Base-by-base conservation (phyloP, 768 basidiomycete genomes). In the Mycena latifolia region DNA sequence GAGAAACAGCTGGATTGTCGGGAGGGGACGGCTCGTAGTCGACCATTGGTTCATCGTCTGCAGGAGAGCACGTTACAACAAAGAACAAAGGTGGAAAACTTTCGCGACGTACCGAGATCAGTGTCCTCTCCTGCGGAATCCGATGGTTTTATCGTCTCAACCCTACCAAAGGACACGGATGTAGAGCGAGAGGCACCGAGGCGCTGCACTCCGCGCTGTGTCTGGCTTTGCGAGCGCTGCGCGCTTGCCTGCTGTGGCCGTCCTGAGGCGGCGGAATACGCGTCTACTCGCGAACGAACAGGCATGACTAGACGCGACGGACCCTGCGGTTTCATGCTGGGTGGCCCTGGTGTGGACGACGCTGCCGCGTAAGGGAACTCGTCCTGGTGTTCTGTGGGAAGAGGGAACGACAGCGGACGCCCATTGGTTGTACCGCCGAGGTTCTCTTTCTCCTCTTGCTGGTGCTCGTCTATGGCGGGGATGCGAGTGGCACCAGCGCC, bases 401-500 rank as follows among this genome's bases (percentile, higher is more conserved):
- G 61, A 7, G 69, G 69, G 46, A 66, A 70, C 5, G 69, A 70
- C 12, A 56, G 56, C 14, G 69, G 69, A 39, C 69, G 64, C 1
- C 50, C 55, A 47, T 35, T 25, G 29, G 48, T 28, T 76, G 74
- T 83, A 63, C 74, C 81, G 61, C 63, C 75, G 61, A 82, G 80
- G 71, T 81, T 86, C 73, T 82, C 85, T 72, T 85, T 85, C 70
- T 86, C 85, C 55, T 85, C 84, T 58, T 80, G 83, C 14, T 61
- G 67, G 27, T 58, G 59, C 45, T 57, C 71, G 62, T 51, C 70
- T 70, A 50, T 70, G 69, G 54, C 61, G 63, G 28, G 43, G 35
- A 59, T 70, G 63, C 22, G 73, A 51, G 61, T 71, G 65, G 33
- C 45, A 3, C 55, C n/a, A n/a, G n/a, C n/a, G n/a, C n/a, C 72